Evolutionary conservation across 345 rosid species (phyloP).

Genomic region (Eucalyptus grandis): DNA sequence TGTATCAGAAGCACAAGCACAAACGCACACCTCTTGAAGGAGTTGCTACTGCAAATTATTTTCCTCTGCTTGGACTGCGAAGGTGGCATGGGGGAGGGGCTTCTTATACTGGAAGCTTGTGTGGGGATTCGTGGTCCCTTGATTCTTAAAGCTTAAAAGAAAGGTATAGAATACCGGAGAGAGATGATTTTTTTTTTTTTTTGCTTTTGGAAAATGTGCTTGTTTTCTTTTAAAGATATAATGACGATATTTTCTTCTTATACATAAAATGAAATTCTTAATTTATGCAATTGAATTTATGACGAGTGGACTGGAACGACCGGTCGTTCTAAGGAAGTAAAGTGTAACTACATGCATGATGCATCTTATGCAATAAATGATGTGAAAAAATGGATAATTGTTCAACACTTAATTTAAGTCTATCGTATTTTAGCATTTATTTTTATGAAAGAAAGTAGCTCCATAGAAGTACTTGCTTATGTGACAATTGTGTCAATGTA

Average conservation of each 20-base stretch:
- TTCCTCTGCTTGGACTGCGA: neutral
- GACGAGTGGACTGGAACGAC: fast-evolving
- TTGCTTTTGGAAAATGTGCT: neutral
- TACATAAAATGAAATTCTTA: neutral
- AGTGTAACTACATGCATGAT: neutral
- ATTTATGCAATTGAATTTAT: neutral
- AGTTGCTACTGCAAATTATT: neutral
- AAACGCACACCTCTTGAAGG: neutral
- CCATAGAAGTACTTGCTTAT: neutral
- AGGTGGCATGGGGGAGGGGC: neutral
- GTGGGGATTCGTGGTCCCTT: neutral
- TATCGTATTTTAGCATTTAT: neutral
- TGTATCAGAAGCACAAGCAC: neutral
- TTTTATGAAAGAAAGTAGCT: neutral
- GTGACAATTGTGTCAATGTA: neutral
- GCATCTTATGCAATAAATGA: neutral
- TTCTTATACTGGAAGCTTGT: neutral
- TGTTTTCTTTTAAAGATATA: neutral
- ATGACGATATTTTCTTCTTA: neutral
- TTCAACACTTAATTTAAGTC: neutral
- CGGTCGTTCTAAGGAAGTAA: no score
- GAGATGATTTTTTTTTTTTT: neutral
- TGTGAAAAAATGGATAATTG: no score
- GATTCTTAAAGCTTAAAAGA: neutral
- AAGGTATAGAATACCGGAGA: neutral